Evolutionary conservation across 2,329 filamentous ascomycete species (phyloP), one percentile per base, ranked within the genome.

Genomic region (Daldinia sp.): DNA sequence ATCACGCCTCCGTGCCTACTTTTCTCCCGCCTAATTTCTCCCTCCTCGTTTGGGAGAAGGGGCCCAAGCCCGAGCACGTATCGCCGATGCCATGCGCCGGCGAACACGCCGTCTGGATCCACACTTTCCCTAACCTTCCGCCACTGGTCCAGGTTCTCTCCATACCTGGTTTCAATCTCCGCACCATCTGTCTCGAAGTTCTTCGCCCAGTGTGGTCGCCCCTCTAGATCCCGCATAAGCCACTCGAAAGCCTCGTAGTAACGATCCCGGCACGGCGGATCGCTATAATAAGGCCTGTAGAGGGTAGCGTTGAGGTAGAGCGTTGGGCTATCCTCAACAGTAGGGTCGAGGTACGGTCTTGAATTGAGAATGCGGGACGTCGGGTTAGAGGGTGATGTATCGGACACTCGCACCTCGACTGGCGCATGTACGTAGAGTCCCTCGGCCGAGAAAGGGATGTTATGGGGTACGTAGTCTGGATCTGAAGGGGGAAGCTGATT

Each of bases 161-260:
- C 90, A 77, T 96, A 97, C 79, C 93, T 88, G 1, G 79, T 78
- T 65, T 88, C 85, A 48, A 97, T 85, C 33, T 92, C 88, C 0
- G 82, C 75, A 10, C 87, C 85, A 3, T 87, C 84, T 7, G 86
- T 85, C 53, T 85, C 83, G 79, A 97, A 97, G 79, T 97, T 97
- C 86, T 97, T 97, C 6, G 94, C 94, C 93, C 94, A 97, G 80
- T 97, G 94, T 18, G 94, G 94, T 51, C 88, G 88, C 7, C 91
- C 94, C 59, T 91, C 92, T 73, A 97, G 83, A 50, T 97, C 92
- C 66, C 89, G 90, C 94, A 97, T 97, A 51, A 97, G 84, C 85
- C 91, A 95, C 80, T 97, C 94, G 72, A 97, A 97, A 0, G 91
- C 94, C 80, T 94, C 86, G 79, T 97, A 97, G 83, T 97, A 97